phyloP scores from a whole-genome alignment of 805 yeast species.

The Candida alai region DNA sequence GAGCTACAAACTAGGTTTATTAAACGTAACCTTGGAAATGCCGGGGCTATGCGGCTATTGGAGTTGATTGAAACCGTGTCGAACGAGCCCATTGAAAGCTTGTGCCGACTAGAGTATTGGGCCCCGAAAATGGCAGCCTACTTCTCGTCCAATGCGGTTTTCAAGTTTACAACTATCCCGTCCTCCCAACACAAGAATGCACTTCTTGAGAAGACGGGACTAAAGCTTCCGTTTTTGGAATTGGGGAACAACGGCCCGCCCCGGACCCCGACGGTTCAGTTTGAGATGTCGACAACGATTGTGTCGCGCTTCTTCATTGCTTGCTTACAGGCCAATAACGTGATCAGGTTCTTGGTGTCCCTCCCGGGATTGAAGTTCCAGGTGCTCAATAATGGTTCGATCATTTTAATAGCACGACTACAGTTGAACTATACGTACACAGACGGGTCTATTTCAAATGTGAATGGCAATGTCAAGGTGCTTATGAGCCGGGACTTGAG shows the following conservation, averaged over 20 bases:
- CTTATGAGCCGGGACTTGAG: slow-evolving; percentile 58
- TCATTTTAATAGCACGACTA: slow-evolving; percentile 29
- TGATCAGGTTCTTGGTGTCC: slow-evolving; percentile 22
- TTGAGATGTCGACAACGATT: slow-evolving; percentile 60
- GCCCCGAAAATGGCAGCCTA: slow-evolving; percentile 25
- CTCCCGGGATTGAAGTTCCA: slow-evolving; percentile 38
- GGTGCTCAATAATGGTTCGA: slow-evolving; percentile 38
- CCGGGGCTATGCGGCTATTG: slow-evolving; percentile 36
- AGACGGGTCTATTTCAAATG: slow-evolving; percentile 69
- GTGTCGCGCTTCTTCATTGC: slow-evolving; percentile 62
- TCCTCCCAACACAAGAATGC: slow-evolving; percentile 3
- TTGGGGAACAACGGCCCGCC: not conserved
- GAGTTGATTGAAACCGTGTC: slow-evolving; percentile 38
- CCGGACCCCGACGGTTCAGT: slow-evolving; percentile 32
- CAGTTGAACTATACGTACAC: slow-evolving; percentile 39
- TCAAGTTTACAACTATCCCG: slow-evolving; percentile 26
- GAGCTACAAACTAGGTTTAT: slow-evolving; percentile 32
- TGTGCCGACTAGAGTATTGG: slow-evolving; percentile 35
- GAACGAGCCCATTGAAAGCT: slow-evolving; percentile 27
- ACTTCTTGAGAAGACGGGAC: slow-evolving; percentile 7
- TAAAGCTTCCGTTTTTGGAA: slow-evolving; percentile 7
- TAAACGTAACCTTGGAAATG: slow-evolving; percentile 40
- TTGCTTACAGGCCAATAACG: slow-evolving; percentile 44
- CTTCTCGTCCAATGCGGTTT: slow-evolving; percentile 27
- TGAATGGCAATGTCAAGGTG: slow-evolving; percentile 59